phyloP scores from a whole-genome alignment of 768 basidiomycete species.

The Naganishia antarctica region DNA sequence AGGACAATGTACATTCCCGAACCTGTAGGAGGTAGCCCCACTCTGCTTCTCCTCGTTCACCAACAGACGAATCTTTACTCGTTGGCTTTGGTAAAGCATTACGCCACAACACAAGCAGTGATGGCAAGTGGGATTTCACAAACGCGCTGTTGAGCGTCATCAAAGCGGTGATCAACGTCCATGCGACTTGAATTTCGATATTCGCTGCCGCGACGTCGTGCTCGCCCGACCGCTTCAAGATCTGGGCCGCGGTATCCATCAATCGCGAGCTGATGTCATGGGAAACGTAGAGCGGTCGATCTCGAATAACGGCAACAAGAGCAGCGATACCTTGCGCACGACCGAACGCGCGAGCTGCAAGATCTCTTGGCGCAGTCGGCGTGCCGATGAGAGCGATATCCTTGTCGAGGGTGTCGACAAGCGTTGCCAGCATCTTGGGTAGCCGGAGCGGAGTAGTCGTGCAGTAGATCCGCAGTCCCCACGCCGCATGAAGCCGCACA shows the following conservation, averaged over 20 bases:
- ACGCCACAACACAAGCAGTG: conserved; percentile 90
- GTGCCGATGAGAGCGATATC: conserved; percentile 70
- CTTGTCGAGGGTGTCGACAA: conserved; percentile 76
- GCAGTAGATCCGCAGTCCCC: conserved; percentile 86
- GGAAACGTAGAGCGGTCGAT: conserved; percentile 85
- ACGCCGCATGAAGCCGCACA: conserved; percentile 78
- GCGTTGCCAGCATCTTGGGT: conserved; percentile 67
- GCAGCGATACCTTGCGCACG: conserved; percentile 86
- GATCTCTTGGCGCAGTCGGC: conserved; percentile 66
- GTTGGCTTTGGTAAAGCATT: conserved; percentile 95
- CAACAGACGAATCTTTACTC: conserved; percentile 68
- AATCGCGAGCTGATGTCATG: conserved; percentile 85
- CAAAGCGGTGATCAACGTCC: conserved; percentile 82
- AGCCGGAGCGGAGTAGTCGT: conserved; percentile 79
- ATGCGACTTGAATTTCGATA: conserved; percentile 85
- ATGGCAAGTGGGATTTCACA: conserved; percentile 85
- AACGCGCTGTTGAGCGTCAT: conserved; percentile 92
- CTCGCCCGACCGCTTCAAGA: conserved; percentile 84
- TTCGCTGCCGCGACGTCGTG: conserved; percentile 78
- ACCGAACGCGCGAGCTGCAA: conserved; percentile 68
- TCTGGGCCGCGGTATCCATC: conserved; percentile 80
- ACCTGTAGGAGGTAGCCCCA: conserved; percentile 90
- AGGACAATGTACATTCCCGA: conserved; percentile 80
- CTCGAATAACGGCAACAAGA: conserved; percentile 76
- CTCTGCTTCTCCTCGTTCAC: conserved; percentile 65